Conservation (phyloP, 2,329 filamentous ascomycete genomes). For the Colletotrichum magnum region DNA sequence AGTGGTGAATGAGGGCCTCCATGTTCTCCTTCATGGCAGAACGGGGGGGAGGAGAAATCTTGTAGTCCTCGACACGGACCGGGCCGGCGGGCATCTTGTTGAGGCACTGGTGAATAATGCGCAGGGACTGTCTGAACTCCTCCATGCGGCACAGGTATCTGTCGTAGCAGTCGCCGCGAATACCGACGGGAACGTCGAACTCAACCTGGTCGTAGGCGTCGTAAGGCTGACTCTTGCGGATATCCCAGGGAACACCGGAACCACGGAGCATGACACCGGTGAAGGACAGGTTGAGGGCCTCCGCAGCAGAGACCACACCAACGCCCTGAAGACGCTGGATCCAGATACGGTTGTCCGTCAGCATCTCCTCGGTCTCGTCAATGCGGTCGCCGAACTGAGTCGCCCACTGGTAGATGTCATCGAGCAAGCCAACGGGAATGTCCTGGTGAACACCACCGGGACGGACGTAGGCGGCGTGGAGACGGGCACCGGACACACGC, state of each 20-base stretch:
- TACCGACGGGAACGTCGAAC: conserved; percentile 96
- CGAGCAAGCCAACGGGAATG: conserved; percentile 91
- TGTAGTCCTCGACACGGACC: conserved; percentile 98
- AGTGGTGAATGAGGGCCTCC: conserved; percentile 99
- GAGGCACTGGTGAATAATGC: conserved; percentile 98
- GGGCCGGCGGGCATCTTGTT: conserved; percentile 99
- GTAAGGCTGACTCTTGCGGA: conserved; percentile 97
- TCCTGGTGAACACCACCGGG: conserved; percentile 98
- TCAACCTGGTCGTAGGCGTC: conserved; percentile 98
- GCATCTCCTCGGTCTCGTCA: conserved; percentile 97
- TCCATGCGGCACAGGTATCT: conserved; percentile 99
- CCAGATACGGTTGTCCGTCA: conserved; percentile 99
- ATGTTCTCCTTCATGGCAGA: conserved; percentile 99
- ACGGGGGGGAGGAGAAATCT: conserved; percentile 95
- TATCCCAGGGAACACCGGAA: conserved; percentile 94
- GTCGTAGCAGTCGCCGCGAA: conserved; percentile 99
- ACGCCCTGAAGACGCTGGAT: conserved; percentile 92
- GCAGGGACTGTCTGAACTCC: conserved; percentile 97
- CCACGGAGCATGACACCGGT: conserved; percentile 98
- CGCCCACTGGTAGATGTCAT: conserved; percentile 99
- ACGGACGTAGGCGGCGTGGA: conserved; percentile 96
- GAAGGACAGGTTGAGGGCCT: conserved; percentile 98
- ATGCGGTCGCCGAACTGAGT: conserved; percentile 99
- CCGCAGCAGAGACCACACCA: conserved; percentile 90
- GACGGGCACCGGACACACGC: conserved; percentile 96